phyloP scores from a whole-genome alignment of 1,284 basidiomycete genomes.

The Papiliotrema fonsecae region DNA sequence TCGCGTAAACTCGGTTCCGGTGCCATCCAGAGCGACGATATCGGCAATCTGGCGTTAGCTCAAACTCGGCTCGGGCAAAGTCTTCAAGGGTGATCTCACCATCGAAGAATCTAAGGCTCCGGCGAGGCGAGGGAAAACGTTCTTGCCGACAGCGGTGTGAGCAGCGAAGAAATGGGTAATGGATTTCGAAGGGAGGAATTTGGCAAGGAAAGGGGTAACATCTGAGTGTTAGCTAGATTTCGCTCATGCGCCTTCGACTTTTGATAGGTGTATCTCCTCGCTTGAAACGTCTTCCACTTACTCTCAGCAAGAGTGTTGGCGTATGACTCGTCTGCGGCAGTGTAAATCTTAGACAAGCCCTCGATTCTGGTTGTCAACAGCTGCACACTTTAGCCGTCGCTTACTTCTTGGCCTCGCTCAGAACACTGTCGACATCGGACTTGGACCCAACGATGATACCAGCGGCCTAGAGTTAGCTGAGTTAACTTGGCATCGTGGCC shows the following conservation, averaged over 20 bases:
- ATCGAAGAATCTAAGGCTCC: conserved; percentile 74
- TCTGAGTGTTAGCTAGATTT: conserved; percentile 43
- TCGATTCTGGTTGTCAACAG: conserved; percentile 33
- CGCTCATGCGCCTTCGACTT: background rate
- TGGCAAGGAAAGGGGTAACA: conserved; percentile 53
- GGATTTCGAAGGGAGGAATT: conserved; percentile 50
- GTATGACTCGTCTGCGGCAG: conserved; percentile 47
- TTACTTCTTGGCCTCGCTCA: conserved; percentile 76
- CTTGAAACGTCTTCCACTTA: conserved; percentile 17
- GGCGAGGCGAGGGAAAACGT: conserved; percentile 79
- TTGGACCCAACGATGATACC: conserved; percentile 78
- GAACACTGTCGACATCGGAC: conserved; percentile 62
- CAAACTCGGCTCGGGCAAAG: background rate
- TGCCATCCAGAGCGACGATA: conserved; percentile 75
- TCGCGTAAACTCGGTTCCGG: conserved; percentile 74
- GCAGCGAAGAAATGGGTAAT: conserved; percentile 82
- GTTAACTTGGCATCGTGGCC: background rate
- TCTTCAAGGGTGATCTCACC: conserved; percentile 19
- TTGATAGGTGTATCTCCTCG: background rate
- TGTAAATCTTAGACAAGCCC: conserved; percentile 50
- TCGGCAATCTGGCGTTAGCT: conserved; percentile 63
- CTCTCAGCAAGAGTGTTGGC: conserved; percentile 50
- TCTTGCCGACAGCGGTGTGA: conserved; percentile 70
- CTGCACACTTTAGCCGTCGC: conserved; percentile 1
- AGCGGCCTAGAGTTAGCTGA: conserved; percentile 56